Base-by-base conservation (phyloP, 1,139 yeast genomes). In the Nakaseomyces glabratus region DNA sequence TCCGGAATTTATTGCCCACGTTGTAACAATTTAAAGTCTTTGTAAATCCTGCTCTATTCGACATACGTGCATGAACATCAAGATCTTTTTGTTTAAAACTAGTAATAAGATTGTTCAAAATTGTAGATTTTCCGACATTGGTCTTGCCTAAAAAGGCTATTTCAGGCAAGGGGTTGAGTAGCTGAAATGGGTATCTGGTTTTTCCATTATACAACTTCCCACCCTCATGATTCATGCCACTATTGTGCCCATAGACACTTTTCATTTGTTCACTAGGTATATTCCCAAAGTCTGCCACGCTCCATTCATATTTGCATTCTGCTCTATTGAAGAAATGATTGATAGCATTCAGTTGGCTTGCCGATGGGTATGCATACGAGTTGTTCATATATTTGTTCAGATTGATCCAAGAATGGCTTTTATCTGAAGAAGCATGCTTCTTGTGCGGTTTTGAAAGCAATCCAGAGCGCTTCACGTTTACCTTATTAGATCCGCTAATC, bases 91-190 rank as follows among this genome's bases (percentile, higher is more conserved):
- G 41, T 18, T 57, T 52, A 30, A 58, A 54, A 50, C 55, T 51
- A 47, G 70, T 51, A 9, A 66, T 47, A 6, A 77, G 44, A 12
- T 69, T 71, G 47, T 82, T 81, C 25, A 85, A 61, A 24, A 85
- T 57, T 0, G 93, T 74, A 0, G 93, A 82, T 52, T 85, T 85
- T 0, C 96, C 96, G 1, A 76, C 85, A 48, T 85, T 85, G 34
- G 93, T 79, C 44, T 82, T 71, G 0, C 95, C 95, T 35, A 85
- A 51, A 28, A 85, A 65, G 6, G 80, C 62, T 2, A 84, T 72
- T 48, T 84, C 94, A 0, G 94, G 94, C 7, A 68, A 42, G 4
- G 17, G 17, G 26, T 47, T 51, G 9, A 49, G 40, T 13, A 48
- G 31, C 21, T 48, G 46, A 30, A 46, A 50, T 2, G 55, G 52